Evolutionary conservation across 495 filamentous ascomycete genomes (phyloP), one percentile per base, ranked within the genome.

Genomic region (Stereocaulon alpinum): DNA sequence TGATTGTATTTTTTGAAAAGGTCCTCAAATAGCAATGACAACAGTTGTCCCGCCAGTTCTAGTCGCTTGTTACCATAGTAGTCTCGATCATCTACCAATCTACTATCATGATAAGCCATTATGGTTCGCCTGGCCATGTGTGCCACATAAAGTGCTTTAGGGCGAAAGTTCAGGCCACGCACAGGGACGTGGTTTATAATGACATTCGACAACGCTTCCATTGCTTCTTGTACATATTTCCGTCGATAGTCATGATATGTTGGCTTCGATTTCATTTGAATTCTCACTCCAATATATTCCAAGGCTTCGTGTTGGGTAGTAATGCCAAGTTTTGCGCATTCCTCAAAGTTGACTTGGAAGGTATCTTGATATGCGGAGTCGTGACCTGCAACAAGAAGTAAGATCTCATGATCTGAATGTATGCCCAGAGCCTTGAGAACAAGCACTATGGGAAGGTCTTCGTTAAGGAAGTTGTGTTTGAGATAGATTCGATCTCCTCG

Each of bases 31-130:
- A 99, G 81, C 12, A 97, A 75, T n/a, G 93, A 88, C 59, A 99
- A 71, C 64, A 99, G 83, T 72, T 96, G 93, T 14, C 93, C 93
- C 20, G 91, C 90, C 71, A 99, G 71, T 72, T 99, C 93, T 52
- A 99, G 72, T 44, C 93, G 78, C 71, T 99, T 99, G 70, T 99
- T 99, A 61, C 93, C 93, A 18, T 97, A 91, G 68, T 97, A 97
- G 70, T 99, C 93, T 65, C 93, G 80, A 70, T 99, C 93, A 62
- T 99, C 93, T 3, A 97, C 87, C 61, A 97, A 76, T 20, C 82
- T 86, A 6, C 86, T 82, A 64, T 97, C 89, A 49, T 91, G 86
- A 69, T 87, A 85, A 12, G 89, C 92, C 89, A 96, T 95, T 42
- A 99, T 67, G 0, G 97, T 90, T 71, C 92, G 82, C 27, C 91